Base-by-base conservation (phyloP, 1,139 yeast species). In the Yarrowia galli region DNA sequence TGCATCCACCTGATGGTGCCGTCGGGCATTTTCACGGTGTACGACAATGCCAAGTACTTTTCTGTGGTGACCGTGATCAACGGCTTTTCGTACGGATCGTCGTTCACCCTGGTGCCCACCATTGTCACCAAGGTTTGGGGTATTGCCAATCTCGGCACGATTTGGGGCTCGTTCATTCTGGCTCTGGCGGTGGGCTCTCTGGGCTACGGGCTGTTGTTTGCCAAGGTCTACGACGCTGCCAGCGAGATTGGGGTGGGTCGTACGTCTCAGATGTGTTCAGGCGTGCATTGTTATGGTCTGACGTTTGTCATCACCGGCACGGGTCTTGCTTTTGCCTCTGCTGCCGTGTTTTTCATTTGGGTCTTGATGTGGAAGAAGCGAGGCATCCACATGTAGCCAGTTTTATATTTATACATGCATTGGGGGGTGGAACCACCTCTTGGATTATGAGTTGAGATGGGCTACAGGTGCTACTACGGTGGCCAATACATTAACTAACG, bases 131-230 rank as follows among this genome's bases (percentile, higher is more conserved):
- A 88, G 3, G 85, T 90, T 1, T 95, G 98, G 97, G 98, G 98
- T 0, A 85, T 91, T 45, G 93, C 90, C 68, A 85, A 91, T 66
- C 87, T 95, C 76, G 98, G 98, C 0, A 89, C 97, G 2, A 89
- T 96, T 1, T 95, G 97, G 93, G 98, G 98, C 2, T 82, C 91
- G 38, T 90, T 92, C 74, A 87, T 93, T 86, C 82, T 91, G 42
- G 97, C 97, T 0, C 98, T 98, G 0, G 98, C 98, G 0, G 72
- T 92, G 2, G 97, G 98, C 0, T 84, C 96, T 0, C 82, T 91
- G 8, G 72, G 85, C 0, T 91, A 84, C 74, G 95, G 97, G 2
- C 75, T 90, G 69, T 73, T 88, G 23, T 93, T 89, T 76, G 98
- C 97, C 0, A 75, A 78, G 38, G 80, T 87, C 36, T 88, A 85